Evolutionary conservation across 768 basidiomycete species (phyloP).

Genomic region (Amanita polypyramis): DNA sequence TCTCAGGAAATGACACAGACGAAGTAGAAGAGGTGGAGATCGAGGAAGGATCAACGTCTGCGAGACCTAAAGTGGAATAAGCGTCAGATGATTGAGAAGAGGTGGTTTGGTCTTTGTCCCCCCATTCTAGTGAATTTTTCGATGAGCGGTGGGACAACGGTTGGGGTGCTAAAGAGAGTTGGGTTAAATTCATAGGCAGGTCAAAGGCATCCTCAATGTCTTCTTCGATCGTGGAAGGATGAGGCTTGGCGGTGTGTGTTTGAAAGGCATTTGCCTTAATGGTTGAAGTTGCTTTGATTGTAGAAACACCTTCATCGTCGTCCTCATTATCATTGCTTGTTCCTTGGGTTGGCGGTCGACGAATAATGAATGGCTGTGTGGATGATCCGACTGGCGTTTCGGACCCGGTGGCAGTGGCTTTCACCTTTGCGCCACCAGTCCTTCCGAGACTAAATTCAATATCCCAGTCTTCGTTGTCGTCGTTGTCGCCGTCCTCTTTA

Average conservation of each 20-base stretch:
- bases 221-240: constrained; percentile 43
- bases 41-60: constrained; percentile 60
- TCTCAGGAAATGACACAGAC: constrained; percentile 53
- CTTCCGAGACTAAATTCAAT: constrained; percentile 59
- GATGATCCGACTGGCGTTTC: constrained; percentile 20
- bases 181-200: constrained; percentile 70
- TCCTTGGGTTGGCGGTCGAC: constrained; percentile 47
- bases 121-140: constrained; percentile 79
- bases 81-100: constrained; percentile 86
- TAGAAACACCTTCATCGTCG: constrained; percentile 74
- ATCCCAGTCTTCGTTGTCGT: constrained; percentile 74
- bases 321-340: constrained; percentile 45
- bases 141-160: constrained; percentile 70
- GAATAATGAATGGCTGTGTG: constrained; percentile 47
- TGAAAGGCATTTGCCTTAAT: constrained; percentile 61
- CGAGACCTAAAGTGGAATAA: constrained; percentile 71
- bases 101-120: constrained; percentile 72
- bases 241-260: constrained; percentile 24
- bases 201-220: constrained; percentile 81
- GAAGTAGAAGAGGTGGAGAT: constrained; percentile 60
- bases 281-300: constrained; percentile 68
- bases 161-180: constrained; percentile 71
- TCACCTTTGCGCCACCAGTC: constrained; percentile 41
- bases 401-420: constrained; percentile 25
- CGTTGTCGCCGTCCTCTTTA: constrained; percentile 53